These are phyloP conservation scores for Rauvolfia tetraphylla DNA, from an alignment of 257 asterid species.

Conservation along the genomic window DNA sequence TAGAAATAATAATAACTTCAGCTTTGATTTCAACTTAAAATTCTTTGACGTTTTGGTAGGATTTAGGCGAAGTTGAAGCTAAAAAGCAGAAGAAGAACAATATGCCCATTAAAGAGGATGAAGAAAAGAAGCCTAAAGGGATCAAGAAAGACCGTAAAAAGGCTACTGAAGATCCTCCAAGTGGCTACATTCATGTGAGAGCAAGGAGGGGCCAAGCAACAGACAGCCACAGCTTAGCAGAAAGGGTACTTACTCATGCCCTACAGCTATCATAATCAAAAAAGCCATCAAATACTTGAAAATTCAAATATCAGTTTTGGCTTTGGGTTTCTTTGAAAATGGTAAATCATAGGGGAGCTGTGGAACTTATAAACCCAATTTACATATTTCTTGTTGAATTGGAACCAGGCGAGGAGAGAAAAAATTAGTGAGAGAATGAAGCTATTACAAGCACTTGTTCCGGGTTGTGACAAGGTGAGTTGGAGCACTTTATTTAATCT, in stretches of 20 bases:
- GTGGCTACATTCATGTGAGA: constrained; percentile 73
- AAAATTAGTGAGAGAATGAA: constrained; percentile 88
- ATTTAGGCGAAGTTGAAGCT: constrained; percentile 28
- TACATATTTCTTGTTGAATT: background rate
- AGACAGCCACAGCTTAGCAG: constrained; percentile 89
- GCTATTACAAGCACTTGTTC: constrained; percentile 70
- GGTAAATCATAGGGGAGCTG: too few species aligned
- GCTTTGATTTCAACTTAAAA: background rate
- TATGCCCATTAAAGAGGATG: constrained; percentile 14
- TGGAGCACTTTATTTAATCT: constrained; percentile 14
- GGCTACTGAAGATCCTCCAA: constrained; percentile 30
- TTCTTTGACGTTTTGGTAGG: constrained; percentile 20
- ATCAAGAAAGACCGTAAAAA: constrained; percentile 26
- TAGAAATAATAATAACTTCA: background rate
- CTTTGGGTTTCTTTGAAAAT: too few species aligned
- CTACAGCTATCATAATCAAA: background rate
- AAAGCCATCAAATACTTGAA: too few species aligned
- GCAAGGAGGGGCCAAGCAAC: constrained; percentile 95
- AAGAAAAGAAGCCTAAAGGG: constrained; percentile 29
- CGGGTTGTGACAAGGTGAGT: constrained; percentile 83
- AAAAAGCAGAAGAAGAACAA: constrained; percentile 38
- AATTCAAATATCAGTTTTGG: too few species aligned
- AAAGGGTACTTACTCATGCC: constrained; percentile 51
- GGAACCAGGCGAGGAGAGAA: constrained; percentile 70
- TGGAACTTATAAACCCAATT: background rate